Conservation (phyloP, 1,139 yeast species). For the Nakaseomyces delphensis region DNA sequence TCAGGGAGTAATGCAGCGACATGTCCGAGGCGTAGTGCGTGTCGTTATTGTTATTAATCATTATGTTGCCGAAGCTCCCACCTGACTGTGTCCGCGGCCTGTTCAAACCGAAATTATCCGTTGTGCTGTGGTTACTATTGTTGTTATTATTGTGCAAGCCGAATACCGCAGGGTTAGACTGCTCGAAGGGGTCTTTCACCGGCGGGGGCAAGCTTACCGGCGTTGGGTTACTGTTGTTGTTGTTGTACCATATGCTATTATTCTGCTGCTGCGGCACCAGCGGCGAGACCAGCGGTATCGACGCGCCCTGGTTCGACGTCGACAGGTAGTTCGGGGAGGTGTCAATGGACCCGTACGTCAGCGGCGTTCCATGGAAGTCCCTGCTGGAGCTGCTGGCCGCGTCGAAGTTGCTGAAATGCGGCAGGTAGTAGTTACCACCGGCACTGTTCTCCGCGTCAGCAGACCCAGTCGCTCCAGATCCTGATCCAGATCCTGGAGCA, state of each 20-base stretch:
- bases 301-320: background rate
- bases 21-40: slow-evolving; percentile 3
- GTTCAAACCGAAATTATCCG: background rate
- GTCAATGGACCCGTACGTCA: slow-evolving; percentile 1
- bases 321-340: slow-evolving; percentile 1
- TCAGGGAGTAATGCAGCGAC: slow-evolving; percentile 2
- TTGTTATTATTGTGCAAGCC: background rate
- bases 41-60: background rate
- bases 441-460: background rate
- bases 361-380: background rate
- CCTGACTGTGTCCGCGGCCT: slow-evolving; percentile 2
- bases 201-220: slow-evolving; percentile 2
- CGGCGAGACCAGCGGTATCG: background rate
- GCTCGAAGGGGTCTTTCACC: background rate
- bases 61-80: background rate
- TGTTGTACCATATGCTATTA: background rate
- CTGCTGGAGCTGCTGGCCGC: slow-evolving; percentile 2
- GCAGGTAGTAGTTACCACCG: background rate
- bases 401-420: background rate
- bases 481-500: too few relatives aligned
- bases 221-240: background rate
- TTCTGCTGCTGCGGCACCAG: background rate
- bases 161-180: background rate
- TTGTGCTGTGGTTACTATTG: background rate
- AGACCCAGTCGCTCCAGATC: too few relatives aligned